Percentiles rank a stretch among this genome's conserved stretches.
phyloP scores from a whole-genome alignment of 2,329 filamentous ascomycete genomes.

The Stachybotrys chlorohalonatus region DNA sequence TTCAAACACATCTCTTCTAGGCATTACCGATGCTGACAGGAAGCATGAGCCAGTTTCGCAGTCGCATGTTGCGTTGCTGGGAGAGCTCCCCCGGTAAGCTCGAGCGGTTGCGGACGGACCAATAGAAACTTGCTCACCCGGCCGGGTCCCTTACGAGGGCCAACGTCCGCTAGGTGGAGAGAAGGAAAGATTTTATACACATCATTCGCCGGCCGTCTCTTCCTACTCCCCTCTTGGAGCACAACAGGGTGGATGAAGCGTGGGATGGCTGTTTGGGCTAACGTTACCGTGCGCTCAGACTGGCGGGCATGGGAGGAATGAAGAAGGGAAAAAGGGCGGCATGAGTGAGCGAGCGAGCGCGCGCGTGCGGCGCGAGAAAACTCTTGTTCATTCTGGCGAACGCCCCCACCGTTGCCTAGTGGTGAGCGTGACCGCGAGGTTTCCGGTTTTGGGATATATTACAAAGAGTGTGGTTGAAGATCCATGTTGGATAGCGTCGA shows the following conservation, averaged over 20 bases:
- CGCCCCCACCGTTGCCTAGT: no score
- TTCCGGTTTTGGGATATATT: no score
- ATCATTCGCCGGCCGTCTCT: neutral
- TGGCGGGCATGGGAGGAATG: no score
- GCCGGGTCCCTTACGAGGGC: constrained; percentile 15
- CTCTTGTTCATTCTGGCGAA: no score
- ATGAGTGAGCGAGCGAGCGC: no score
- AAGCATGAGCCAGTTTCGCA: neutral
- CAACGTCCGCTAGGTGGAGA: neutral
- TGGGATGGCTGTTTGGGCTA: neutral
- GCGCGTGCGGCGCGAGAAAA: no score
- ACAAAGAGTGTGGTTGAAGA: neutral
- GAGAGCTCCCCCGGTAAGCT: neutral
- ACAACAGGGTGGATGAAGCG: neutral
- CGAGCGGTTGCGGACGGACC: constrained; percentile 10
- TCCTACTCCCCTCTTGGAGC: neutral
- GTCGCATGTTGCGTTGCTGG: neutral
- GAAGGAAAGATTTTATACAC: neutral
- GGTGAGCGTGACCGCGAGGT: no score
- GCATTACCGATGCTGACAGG: neutral
- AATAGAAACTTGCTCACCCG: constrained; percentile 39
- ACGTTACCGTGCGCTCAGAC: neutral
- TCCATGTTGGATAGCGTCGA: neutral
- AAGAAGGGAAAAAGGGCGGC: no score
- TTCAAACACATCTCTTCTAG: neutral